phyloP scores from a whole-genome alignment of 2,329 filamentous ascomycete species.

The Tolypocladium nubicola region DNA sequence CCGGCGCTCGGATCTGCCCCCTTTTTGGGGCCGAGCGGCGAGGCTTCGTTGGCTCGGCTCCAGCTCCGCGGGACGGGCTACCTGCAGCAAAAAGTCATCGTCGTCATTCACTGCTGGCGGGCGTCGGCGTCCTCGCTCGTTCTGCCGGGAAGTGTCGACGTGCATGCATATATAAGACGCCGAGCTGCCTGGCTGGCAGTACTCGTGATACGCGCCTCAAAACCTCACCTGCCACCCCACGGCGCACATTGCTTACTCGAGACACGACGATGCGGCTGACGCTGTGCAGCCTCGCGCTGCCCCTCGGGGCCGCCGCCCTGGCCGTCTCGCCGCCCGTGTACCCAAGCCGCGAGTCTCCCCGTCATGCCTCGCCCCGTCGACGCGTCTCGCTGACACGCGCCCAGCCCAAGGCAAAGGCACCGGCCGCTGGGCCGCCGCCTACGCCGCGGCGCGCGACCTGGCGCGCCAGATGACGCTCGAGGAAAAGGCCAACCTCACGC shows the following conservation, averaged over 20 bases:
- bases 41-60: background rate
- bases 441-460: conserved; percentile 43
- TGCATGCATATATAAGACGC: background rate
- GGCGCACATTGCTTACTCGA: background rate
- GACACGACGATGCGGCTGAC: background rate
- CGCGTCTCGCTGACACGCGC: background rate
- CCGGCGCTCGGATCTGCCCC: background rate
- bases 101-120: background rate
- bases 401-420: conserved; percentile 20
- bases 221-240: background rate
- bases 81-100: background rate
- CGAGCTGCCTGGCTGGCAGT: background rate
- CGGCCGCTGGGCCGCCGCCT: conserved; percentile 45
- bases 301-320: conserved; percentile 1
- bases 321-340: conserved; percentile 14
- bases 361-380: too few species aligned
- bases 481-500: conserved; percentile 46
- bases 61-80: background rate
- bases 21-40: background rate
- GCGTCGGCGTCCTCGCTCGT: background rate
- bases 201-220: background rate
- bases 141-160: background rate
- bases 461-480: conserved; percentile 54
- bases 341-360: conserved; percentile 9
- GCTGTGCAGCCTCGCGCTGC: background rate